phyloP scores from a whole-genome alignment of 768 basidiomycete species.

The Steccherinum ochraceum region DNA sequence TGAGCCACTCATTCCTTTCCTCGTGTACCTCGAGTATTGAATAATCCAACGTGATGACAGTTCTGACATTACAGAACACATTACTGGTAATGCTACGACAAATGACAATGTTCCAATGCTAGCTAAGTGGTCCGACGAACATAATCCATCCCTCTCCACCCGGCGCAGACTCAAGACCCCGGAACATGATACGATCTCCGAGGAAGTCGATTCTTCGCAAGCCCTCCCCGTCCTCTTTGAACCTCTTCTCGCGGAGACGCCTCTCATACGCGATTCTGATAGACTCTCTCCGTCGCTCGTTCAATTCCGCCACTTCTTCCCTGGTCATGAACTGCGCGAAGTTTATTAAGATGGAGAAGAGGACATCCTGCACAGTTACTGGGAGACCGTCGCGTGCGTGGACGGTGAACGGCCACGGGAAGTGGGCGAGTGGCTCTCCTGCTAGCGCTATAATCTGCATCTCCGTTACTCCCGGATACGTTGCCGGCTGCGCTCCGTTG shows the following conservation, averaged over 20 bases:
- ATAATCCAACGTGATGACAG: too few species aligned
- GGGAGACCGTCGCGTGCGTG: conserved; percentile 17
- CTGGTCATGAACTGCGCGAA: conserved; percentile 28
- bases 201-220: conserved; percentile 40
- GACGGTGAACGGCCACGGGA: conserved; percentile 54
- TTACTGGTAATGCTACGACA: too few species aligned
- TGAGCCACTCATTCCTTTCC: too few species aligned
- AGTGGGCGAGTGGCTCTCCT: conserved; percentile 40
- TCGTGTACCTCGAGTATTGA: too few species aligned
- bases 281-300: conserved; percentile 4
- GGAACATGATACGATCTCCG: conserved; percentile 41
- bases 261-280: conserved; percentile 20
- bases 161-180: conserved; percentile 46
- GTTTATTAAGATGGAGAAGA: conserved; percentile 38
- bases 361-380: conserved; percentile 42
- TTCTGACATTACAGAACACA: too few species aligned
- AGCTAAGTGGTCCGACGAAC: conserved; percentile 20
- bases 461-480: conserved; percentile 50
- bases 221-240: conserved; percentile 21
- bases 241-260: conserved; percentile 3
- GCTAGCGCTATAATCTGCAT: conserved; percentile 50
- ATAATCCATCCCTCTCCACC: conserved; percentile 35
- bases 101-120: background rate
- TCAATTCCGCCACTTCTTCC: conserved; percentile 17
- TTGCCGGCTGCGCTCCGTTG: conserved; percentile 51